phyloP scores from a whole-genome alignment of 495 filamentous ascomycete species.

The Collariella sp. region DNA sequence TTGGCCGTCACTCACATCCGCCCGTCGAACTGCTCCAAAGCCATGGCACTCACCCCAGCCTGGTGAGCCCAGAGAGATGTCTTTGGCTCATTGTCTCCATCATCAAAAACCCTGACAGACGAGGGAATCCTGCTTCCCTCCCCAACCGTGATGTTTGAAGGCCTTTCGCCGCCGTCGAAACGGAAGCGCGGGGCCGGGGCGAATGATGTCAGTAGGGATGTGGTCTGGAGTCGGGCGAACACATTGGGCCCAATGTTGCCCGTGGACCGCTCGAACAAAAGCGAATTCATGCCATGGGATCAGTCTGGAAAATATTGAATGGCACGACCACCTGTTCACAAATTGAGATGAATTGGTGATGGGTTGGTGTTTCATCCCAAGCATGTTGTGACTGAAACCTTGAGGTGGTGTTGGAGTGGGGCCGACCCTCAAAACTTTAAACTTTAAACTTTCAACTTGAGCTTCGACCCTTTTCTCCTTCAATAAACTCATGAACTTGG shows the following conservation, averaged over 20 bases:
- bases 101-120: not conserved
- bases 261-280: constrained; percentile 61
- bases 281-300: constrained; percentile 61
- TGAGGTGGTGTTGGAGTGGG: no score
- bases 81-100: not conserved
- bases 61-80: constrained; percentile 51
- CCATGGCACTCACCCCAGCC: constrained; percentile 65
- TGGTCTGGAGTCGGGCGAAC: constrained; percentile 55
- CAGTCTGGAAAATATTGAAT: no score
- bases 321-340: no score
- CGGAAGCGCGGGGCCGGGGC: constrained; percentile 53
- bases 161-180: constrained; percentile 53
- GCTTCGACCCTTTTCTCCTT: no score
- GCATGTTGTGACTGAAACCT: no score
- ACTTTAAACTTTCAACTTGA: not conserved
- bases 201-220: constrained; percentile 46
- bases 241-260: constrained; percentile 52
- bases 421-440: not conserved
- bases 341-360: no score
- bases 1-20: constrained; percentile 49
- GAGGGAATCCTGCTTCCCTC: constrained; percentile 6
- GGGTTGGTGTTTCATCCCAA: no score
- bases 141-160: constrained; percentile 8
- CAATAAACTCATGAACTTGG: not conserved
- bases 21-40: constrained; percentile 68